Conservation (phyloP, 2,329 filamentous ascomycete genomes). For the Dryadomyces sulphureus region DNA sequence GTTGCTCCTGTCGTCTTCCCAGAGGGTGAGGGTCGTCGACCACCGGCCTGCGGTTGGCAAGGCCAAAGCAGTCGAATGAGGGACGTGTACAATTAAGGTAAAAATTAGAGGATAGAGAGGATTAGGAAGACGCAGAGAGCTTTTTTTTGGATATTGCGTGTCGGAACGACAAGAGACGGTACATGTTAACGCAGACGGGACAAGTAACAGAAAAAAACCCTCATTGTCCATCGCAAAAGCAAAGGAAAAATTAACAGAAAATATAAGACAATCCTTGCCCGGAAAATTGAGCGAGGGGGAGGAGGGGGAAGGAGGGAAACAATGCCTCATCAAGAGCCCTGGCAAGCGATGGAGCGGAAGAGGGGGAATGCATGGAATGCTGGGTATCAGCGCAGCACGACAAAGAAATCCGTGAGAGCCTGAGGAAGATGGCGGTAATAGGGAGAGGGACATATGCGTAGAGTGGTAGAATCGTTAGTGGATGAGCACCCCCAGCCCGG, state of each 20-base stretch:
- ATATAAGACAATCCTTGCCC: not conserved
- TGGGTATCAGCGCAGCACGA: slow-evolving; percentile 38
- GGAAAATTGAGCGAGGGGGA: not conserved
- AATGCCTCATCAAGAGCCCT: slow-evolving; percentile 8
- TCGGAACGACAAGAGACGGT: not conserved
- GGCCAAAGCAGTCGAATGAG: not conserved
- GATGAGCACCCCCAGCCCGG: not conserved
- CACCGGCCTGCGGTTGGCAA: too few species aligned
- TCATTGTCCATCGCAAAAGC: not conserved
- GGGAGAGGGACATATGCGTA: not conserved
- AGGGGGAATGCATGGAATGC: slow-evolving; percentile 35
- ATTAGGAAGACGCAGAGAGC: not conserved
- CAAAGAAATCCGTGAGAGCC: slow-evolving; percentile 6
- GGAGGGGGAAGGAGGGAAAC: slow-evolving; percentile 1
- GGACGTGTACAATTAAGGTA: not conserved
- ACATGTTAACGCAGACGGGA: not conserved
- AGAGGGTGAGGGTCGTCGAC: too few species aligned
- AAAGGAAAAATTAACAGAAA: not conserved
- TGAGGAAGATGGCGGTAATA: slow-evolving; percentile 8
- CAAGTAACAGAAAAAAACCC: not conserved
- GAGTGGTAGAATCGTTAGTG: not conserved
- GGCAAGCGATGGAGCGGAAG: slow-evolving; percentile 5
- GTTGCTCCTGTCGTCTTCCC: too few species aligned
- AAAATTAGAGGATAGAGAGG: slow-evolving; percentile 2
- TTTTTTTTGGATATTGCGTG: slow-evolving; percentile 1